Evolutionary conservation across 495 filamentous ascomycete species (phyloP).

Genomic region (Penicillium bialowiezense): DNA sequence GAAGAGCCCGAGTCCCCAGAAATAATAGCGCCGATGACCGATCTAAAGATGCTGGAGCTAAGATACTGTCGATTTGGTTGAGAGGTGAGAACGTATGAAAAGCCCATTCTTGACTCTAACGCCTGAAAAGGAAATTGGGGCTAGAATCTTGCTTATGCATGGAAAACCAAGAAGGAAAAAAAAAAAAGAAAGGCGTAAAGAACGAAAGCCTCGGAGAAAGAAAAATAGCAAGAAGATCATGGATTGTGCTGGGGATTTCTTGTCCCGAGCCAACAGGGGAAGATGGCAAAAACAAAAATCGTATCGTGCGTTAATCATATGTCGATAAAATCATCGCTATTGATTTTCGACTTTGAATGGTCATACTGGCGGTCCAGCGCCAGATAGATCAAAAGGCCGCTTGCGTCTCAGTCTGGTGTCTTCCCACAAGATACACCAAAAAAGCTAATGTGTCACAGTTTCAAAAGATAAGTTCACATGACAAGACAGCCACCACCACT

Average conservation of each 20-base stretch:
- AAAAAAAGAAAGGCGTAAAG: not conserved
- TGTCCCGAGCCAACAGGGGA: no score
- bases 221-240: not conserved
- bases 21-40: not conserved
- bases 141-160: not conserved
- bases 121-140: not conserved
- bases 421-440: constrained; percentile 5
- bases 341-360: not conserved
- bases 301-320: constrained; percentile 3
- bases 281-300: no score
- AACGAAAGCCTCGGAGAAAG: not conserved
- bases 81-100: not conserved
- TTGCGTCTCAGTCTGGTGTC: not conserved
- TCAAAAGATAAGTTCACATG: constrained; percentile 41
- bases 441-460: not conserved
- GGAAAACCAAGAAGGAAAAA: not conserved
- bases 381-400: not conserved
- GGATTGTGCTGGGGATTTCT: not conserved
- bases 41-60: constrained; percentile 1
- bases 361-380: constrained; percentile 15
- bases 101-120: not conserved
- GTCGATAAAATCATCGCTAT: not conserved
- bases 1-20: not conserved
- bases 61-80: not conserved
- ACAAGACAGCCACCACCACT: constrained; percentile 53